Percentiles rank a stretch among this genome's conserved stretches.
phyloP scores from a whole-genome alignment of 2,329 filamentous ascomycete genomes.

The Fusarium nisikadoi region DNA sequence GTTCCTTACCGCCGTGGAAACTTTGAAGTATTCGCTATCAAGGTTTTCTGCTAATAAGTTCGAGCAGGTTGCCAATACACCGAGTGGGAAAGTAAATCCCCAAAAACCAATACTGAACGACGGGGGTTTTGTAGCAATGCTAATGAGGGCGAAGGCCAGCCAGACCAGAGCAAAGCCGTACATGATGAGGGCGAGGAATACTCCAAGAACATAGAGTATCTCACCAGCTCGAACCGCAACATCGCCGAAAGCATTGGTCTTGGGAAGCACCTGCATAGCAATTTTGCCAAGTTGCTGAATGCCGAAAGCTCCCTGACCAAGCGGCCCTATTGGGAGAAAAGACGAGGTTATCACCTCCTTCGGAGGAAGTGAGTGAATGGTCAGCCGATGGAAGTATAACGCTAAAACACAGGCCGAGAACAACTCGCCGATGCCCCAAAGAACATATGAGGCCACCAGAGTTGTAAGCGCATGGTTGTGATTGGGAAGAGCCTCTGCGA shows the following conservation, averaged over 20 bases:
- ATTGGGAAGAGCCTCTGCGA: constrained; percentile 69
- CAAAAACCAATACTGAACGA: constrained; percentile 62
- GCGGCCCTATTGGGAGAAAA: constrained; percentile 73
- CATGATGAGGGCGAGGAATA: constrained; percentile 56
- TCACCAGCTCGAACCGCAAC: constrained; percentile 51
- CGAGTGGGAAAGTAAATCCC: constrained; percentile 60
- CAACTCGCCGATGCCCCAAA: constrained; percentile 72
- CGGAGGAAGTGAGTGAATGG: constrained; percentile 72
- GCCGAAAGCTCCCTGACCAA: constrained; percentile 73
- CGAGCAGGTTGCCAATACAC: constrained; percentile 57
- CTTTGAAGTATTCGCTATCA: constrained; percentile 56
- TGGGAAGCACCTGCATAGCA: constrained; percentile 54
- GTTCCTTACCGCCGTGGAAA: constrained; percentile 50
- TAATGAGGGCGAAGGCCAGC: constrained; percentile 56
- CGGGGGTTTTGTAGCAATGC: constrained; percentile 53
- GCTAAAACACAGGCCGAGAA: constrained; percentile 71
- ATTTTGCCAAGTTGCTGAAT: constrained; percentile 63
- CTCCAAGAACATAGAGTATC: constrained; percentile 68
- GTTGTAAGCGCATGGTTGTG: constrained; percentile 67
- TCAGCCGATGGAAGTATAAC: constrained; percentile 76
- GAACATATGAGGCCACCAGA: constrained; percentile 71
- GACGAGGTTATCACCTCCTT: constrained; percentile 74
- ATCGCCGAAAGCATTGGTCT: constrained; percentile 57
- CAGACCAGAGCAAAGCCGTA: constrained; percentile 59
- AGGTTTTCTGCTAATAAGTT: constrained; percentile 54